Conservation (phyloP, 106 monocot species). For the Amphibolis antarctica region DNA sequence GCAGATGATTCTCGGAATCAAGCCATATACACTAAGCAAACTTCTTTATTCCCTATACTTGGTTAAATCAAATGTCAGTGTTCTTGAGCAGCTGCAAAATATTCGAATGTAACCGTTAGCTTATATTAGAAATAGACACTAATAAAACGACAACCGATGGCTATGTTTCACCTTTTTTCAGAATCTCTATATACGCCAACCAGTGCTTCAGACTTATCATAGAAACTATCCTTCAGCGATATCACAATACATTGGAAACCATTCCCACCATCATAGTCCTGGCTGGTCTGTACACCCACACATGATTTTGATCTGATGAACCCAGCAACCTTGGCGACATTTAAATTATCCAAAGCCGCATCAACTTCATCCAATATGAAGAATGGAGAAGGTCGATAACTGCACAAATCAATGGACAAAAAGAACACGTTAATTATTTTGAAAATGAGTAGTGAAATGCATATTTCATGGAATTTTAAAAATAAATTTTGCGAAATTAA, state of each 20-base stretch:
- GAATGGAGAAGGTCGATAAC: conserved; percentile 90
- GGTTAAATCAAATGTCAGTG: conserved; percentile 79
- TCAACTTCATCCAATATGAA: conserved; percentile 98
- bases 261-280: conserved; percentile 39
- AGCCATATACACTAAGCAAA: neutral
- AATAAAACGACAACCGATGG: neutral
- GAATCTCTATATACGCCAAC: conserved; percentile 93
- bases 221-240: conserved; percentile 95
- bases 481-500: too few species aligned
- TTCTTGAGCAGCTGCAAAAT: conserved; percentile 88
- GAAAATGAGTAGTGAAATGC: too few species aligned
- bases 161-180: conserved; percentile 44
- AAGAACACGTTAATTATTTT: neutral
- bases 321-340: conserved; percentile 88
- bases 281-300: conserved; percentile 19
- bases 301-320: conserved; percentile 93
- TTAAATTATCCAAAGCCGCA: conserved; percentile 93
- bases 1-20: too few species aligned
- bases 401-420: conserved; percentile 15
- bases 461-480: too few species aligned
- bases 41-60: conserved; percentile 58
- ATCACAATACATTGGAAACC: conserved; percentile 96
- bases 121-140: neutral
- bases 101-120: neutral
- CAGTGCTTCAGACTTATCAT: conserved; percentile 93